Conservation (phyloP, 2,329 filamentous ascomycete genomes). For the Pseudogymnoascus sp. region DNA sequence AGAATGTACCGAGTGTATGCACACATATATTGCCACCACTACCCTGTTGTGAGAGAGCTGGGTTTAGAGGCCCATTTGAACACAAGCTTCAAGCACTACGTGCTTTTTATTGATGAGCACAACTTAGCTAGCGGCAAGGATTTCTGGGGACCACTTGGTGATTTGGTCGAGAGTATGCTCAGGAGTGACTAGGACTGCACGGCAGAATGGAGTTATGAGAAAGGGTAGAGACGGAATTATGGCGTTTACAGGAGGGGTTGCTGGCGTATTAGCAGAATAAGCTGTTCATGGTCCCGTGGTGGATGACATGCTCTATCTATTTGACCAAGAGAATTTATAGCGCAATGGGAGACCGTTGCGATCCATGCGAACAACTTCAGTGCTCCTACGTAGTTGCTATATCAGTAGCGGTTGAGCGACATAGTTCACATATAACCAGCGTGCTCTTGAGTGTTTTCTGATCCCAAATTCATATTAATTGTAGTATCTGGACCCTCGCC, state of each 20-base stretch:
- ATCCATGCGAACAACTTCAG: background rate
- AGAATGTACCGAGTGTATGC: slow-evolving; percentile 97
- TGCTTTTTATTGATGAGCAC: slow-evolving; percentile 97
- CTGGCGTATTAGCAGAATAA: slow-evolving; percentile 5
- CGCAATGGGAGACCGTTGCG: background rate
- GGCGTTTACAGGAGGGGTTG: slow-evolving; percentile 20
- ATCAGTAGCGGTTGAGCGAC: background rate
- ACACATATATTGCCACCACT: slow-evolving; percentile 99
- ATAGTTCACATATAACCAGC: too few species aligned
- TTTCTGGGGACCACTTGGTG: slow-evolving; percentile 92
- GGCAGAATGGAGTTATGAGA: slow-evolving; percentile 15
- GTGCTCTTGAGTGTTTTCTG: background rate
- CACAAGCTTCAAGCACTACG: slow-evolving; percentile 99
- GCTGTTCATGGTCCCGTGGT: background rate
- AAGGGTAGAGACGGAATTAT: slow-evolving; percentile 15
- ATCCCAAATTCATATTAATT: background rate
- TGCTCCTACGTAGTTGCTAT: background rate
- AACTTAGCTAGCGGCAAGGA: slow-evolving; percentile 86
- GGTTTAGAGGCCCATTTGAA: slow-evolving; percentile 96
- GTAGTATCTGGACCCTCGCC: background rate
- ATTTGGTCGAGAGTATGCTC: slow-evolving; percentile 96
- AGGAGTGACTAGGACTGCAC: slow-evolving; percentile 57
- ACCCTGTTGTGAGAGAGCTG: slow-evolving; percentile 89
- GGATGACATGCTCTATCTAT: background rate
- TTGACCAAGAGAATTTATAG: background rate